Evolutionary conservation across 2,329 filamentous ascomycete genomes (phyloP), one percentile per base, ranked within the genome.

Genomic region (Alternaria sp.): DNA sequence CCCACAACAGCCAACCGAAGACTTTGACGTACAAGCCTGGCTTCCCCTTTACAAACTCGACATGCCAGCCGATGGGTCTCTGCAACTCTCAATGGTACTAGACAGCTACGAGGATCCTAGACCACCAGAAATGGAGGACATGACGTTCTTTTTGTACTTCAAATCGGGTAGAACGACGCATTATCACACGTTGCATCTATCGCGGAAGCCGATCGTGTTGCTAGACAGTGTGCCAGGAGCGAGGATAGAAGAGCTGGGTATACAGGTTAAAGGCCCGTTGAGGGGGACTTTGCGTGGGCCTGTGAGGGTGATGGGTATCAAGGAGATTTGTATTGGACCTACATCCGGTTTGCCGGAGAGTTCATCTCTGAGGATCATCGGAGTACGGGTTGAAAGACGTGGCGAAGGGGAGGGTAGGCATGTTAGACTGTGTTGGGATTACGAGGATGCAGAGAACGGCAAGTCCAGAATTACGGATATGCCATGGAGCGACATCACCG

Each of bases 401-500:
- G 67, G 65, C 5, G 47, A 67, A 51, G 68, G 63, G 6, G 69
- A 74, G 3, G 62, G 28, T 9, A 47, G 40, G 49, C 73, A 78
- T 46, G 44, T 56, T n/a, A 68, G 77, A 13, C 52, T 80, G 12
- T 68, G 55, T 36, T 80, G 76, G 77, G 55, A 46, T 13, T 73
- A 58, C 28, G 32, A 28, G 15, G 50, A 46, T 19, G 19, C 45
- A 17, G 47, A 25, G 11, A 19, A 46, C 5, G 17, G 9, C 21
- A 23, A 44, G 10, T 32, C 6, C 3, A 55, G 12, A 23, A 11
- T 52, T 2, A 5, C 46, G 4, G 67, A 61, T 2, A 43, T 77
- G 9, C 77, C 77, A 3, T 73, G 68, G 52, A 81, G 79, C 36
- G n/a, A 60, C 1, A 47, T 75, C 3, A 81, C 78, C 4, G 80